Percentiles rank a stretch among this genome's conserved stretches.
These are phyloP conservation scores for Prototheca cutis DNA, from an alignment of 163 green algal species.

Conservation along the genomic window DNA sequence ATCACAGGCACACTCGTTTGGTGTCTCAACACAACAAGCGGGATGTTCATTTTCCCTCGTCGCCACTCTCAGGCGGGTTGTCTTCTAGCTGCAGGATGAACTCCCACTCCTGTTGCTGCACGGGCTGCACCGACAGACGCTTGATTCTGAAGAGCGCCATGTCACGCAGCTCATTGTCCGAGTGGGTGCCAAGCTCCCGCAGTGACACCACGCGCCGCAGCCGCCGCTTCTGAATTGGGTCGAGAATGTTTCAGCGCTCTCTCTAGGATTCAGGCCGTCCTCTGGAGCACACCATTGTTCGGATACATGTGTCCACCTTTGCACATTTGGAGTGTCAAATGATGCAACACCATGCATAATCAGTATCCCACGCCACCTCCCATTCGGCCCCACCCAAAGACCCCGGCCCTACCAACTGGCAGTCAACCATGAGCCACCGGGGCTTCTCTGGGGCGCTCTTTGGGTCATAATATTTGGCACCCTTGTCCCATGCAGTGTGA, in stretches of 20 bases:
- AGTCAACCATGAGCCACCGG: slow-evolving; percentile 3
- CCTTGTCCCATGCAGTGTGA: slow-evolving; percentile 35
- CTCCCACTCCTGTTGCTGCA: neutral
- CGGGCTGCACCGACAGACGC: neutral
- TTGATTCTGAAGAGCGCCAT: neutral
- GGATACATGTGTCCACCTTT: too few relatives aligned
- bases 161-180: neutral
- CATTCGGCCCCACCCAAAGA: too few relatives aligned
- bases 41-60: neutral
- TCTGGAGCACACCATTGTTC: too few relatives aligned
- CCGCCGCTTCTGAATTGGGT: too few relatives aligned
- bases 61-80: neutral
- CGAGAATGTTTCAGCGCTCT: neutral
- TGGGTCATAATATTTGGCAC: slow-evolving; percentile 51
- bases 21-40: neutral
- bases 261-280: neutral
- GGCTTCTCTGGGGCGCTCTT: neutral
- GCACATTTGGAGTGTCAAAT: too few relatives aligned
- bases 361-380: neutral
- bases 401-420: neutral
- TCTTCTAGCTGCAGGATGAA: neutral
- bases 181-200: neutral
- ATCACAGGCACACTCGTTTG: neutral
- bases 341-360: neutral
- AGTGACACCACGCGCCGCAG: neutral